Evolutionary conservation across 2,329 filamentous ascomycete genomes (phyloP).

Genomic region (Alternaria ethzedia): DNA sequence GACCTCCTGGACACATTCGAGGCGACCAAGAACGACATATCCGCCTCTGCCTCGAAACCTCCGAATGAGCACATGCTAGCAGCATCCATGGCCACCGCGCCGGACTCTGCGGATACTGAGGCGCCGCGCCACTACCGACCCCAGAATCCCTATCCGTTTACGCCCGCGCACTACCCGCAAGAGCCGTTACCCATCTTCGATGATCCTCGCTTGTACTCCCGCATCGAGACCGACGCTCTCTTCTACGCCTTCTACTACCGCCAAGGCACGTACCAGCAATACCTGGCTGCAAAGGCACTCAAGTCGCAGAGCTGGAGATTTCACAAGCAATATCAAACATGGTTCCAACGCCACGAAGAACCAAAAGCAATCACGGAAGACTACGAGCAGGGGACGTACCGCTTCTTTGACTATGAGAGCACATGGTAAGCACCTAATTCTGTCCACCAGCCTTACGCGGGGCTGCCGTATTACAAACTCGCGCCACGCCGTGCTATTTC

Average conservation of each 20-base stretch:
- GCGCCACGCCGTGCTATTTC: slow-evolving; percentile 6
- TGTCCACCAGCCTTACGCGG: slow-evolving; percentile 4
- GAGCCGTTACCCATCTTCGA: slow-evolving; percentile 92
- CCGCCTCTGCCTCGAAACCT: slow-evolving; percentile 64
- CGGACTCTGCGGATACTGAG: slow-evolving; percentile 80
- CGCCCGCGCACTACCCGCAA: slow-evolving; percentile 85
- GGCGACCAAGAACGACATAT: slow-evolving; percentile 73
- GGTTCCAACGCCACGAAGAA: slow-evolving; percentile 98
- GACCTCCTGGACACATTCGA: slow-evolving; percentile 94
- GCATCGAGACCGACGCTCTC: slow-evolving; percentile 92
- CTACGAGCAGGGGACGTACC: slow-evolving; percentile 97
- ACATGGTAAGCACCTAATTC: slow-evolving; percentile 72
- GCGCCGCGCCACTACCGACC: slow-evolving; percentile 84
- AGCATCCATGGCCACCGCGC: slow-evolving; percentile 74
- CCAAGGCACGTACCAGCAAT: slow-evolving; percentile 94
- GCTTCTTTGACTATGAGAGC: slow-evolving; percentile 99
- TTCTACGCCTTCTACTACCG: slow-evolving; percentile 99
- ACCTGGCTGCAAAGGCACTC: slow-evolving; percentile 91
- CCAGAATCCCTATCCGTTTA: slow-evolving; percentile 75
- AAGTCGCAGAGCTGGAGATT: slow-evolving; percentile 99
- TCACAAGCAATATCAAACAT: slow-evolving; percentile 98
- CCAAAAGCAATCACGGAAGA: slow-evolving; percentile 99
- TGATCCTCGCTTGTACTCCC: slow-evolving; percentile 83
- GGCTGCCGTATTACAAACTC: slow-evolving; percentile 2
- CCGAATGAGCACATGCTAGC: slow-evolving; percentile 76